Evolutionary conservation across 345 rosid genomes (phyloP).

Genomic region (Gossypium bickii): DNA sequence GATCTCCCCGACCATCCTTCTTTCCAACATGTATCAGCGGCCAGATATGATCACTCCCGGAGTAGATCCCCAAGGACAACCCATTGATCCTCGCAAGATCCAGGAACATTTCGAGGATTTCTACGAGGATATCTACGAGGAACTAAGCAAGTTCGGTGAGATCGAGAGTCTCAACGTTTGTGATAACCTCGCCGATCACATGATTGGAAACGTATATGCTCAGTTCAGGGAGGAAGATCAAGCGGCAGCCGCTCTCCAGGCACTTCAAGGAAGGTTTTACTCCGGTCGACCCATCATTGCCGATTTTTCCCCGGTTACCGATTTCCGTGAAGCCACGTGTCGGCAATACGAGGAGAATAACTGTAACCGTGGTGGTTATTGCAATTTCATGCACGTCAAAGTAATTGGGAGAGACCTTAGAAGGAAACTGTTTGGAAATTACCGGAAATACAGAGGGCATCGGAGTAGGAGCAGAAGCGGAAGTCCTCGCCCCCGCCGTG

Average conservation of each 20-base stretch:
- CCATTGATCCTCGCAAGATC: conserved; percentile 68
- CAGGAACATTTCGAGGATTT: conserved; percentile 83
- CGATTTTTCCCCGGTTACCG: conserved; percentile 91
- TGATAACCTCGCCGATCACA: conserved; percentile 91
- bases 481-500: conserved; percentile 18
- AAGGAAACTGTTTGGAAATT: conserved; percentile 71
- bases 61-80: conserved; percentile 65
- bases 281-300: conserved; percentile 85
- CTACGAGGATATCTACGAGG: conserved; percentile 82
- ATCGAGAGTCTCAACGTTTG: conserved; percentile 81
- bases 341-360: conserved; percentile 77
- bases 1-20: conserved; percentile 66
- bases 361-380: conserved; percentile 87
- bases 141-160: conserved; percentile 80
- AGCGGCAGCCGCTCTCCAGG: conserved; percentile 78
- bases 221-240: conserved; percentile 89
- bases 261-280: conserved; percentile 74
- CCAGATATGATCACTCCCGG: conserved; percentile 84
- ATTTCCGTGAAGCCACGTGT: conserved; percentile 86
- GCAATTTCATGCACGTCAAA: conserved; percentile 89
- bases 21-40: conserved; percentile 44
- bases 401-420: conserved; percentile 67
- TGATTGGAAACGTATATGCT: conserved; percentile 88
- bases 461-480: conserved; percentile 61
- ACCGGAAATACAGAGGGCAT: conserved; percentile 44